Conservation (phyloP, 352 stramenopile genomes). For the Phytopythium delawarense region DNA sequence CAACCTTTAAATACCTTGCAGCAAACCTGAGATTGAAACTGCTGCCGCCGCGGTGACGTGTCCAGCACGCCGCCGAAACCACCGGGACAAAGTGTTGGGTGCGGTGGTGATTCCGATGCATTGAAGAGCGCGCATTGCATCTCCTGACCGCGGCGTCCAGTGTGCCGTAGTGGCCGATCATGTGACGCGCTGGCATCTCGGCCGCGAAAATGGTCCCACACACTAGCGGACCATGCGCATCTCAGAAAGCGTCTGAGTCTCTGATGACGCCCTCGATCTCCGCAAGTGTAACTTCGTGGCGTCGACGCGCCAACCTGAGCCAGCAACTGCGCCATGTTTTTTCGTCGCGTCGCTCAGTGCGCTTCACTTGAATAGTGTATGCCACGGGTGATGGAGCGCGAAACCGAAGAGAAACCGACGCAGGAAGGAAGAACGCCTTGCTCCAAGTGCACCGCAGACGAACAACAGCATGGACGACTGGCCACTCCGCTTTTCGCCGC, state of each 20-base stretch:
- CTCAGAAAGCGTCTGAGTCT: background rate
- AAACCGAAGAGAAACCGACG: background rate
- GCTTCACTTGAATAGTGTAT: background rate
- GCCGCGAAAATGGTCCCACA: background rate
- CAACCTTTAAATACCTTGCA: no score
- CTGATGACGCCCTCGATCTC: background rate
- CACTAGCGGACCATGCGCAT: background rate
- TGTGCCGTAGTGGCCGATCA: background rate
- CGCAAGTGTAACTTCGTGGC: background rate
- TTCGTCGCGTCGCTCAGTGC: background rate
- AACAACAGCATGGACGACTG: background rate
- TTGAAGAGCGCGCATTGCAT: no score
- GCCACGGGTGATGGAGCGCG: no score
- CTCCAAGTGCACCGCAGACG: background rate
- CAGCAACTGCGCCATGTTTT: background rate
- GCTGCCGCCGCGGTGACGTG: no score
- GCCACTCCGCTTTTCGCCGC: conserved; percentile 1
- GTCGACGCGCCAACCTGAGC: background rate
- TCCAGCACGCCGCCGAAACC: no score
- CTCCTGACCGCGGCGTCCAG: no score
- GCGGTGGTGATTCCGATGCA: no score
- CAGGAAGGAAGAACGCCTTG: background rate
- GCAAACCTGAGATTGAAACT: no score
- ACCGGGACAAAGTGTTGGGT: no score
- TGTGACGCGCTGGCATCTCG: background rate